Evolutionary conservation across 2,329 filamentous ascomycete genomes (phyloP), one percentile per base, ranked within the genome.

Genomic region (Hypoxylon sp.): DNA sequence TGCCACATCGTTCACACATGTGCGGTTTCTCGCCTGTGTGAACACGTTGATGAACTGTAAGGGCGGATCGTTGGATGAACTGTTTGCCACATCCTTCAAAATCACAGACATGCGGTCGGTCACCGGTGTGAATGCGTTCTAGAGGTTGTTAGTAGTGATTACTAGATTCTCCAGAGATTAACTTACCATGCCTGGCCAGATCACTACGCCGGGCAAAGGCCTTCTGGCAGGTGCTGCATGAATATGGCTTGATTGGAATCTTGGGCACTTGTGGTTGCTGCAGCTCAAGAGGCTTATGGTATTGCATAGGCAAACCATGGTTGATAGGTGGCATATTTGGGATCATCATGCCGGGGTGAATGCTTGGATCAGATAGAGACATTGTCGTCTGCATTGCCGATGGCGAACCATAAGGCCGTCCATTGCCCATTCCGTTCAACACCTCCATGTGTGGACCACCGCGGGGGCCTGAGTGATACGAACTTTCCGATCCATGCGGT

Each of bases 11-110:
- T 73, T 97, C 94, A 69, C 94, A 99, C 85, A 94, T 93, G 67
- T 99, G 94, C 40, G 94, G 94, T 75, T 99, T 99, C 76, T 97
- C 94, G 60, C 94, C 94, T 2, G 94, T 97, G 72, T 99, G 94
- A 13, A 97, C 92, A 63, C 94, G 89, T 67, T 90, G 87, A 72
- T 97, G 94, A 5, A 99, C 94, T 0, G 94, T 99, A 70, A 99
- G 76, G 15, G 94, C 94, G 19, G 92, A 97, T 48, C 94, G 84
- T 72, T 99, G 94, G 63, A 99, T 99, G 70, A 99, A 99, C 68
- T 93, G 90, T 74, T 97, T 99, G 60, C 90, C 90, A 70, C 94
- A 99, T 43, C 84, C 86, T 29, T 88, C 88, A 51, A 85, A 90
- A 65, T 97, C 92, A 73, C 94, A 99, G 38, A 93, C 88, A 69